A percentile compares a stretch with the other conserved stretches of the same genome.
These are phyloP conservation scores for Tetrastigma voinierianum DNA, from an alignment of 164 flowering plant genomes.

Conservation along the genomic window DNA sequence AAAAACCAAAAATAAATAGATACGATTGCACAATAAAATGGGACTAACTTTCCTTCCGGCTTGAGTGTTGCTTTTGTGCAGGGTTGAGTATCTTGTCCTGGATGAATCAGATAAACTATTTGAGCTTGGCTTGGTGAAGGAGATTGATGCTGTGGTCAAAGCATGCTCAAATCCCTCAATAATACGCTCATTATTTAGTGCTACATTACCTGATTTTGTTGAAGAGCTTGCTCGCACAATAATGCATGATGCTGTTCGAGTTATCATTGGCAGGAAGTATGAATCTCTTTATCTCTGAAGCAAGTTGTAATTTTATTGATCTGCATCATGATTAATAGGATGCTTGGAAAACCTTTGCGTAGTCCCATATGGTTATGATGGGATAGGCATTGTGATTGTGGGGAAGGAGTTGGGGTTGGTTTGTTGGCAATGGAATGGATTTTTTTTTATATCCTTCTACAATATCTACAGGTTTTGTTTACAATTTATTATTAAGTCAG, in stretches of 20 bases:
- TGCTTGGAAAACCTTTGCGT: background rate
- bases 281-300: conserved; percentile 16
- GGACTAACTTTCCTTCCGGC: background rate
- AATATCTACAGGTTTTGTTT: background rate
- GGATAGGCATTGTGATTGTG: too few relatives aligned
- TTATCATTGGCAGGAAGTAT: conserved; percentile 93
- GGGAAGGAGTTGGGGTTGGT: too few relatives aligned
- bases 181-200: conserved; percentile 80
- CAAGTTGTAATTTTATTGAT: background rate
- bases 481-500: background rate
- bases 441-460: background rate
- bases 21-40: background rate
- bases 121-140: conserved; percentile 81
- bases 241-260: conserved; percentile 98
- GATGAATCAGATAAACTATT: conserved; percentile 97
- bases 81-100: conserved; percentile 90
- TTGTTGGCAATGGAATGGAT: background rate
- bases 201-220: conserved; percentile 93
- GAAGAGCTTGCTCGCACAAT: conserved; percentile 95
- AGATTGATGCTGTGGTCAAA: conserved; percentile 87
- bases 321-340: background rate
- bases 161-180: conserved; percentile 93
- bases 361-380: background rate
- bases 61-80: conserved; percentile 34
- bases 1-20: too few relatives aligned